Conservation (phyloP, 306 rosid genomes). For the Malus domestica region ASM211411v1 NC_041801.1:4334501-4335000, state of each 20-base stretch:
- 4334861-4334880: slow-evolving; percentile 17
- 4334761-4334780: neutral
- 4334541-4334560: slow-evolving; percentile 3
- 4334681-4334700: slow-evolving; percentile 58
- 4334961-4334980: slow-evolving; percentile 40
- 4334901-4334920: slow-evolving; percentile 44
- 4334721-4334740: slow-evolving; percentile 33
- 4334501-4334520: slow-evolving; percentile 81
- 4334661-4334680: slow-evolving; percentile 74
- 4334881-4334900: slow-evolving; percentile 11
- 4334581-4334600: neutral
- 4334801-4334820: neutral
- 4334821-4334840: slow-evolving; percentile 14
- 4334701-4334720: slow-evolving; percentile 80
- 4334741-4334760: neutral
- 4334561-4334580: neutral
- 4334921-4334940: slow-evolving; percentile 87
- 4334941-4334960: slow-evolving; percentile 56
- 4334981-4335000: slow-evolving; percentile 15
- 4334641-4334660: slow-evolving; percentile 52
- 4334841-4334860: slow-evolving; percentile 23
- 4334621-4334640: slow-evolving; percentile 49
- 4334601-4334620: neutral
- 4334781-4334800: slow-evolving; percentile 9
- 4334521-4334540: neutral